Evolutionary conservation across 1,139 yeast species (phyloP), one percentile per base, ranked within the genome.

Genomic region (Candida neerlandica): DNA sequence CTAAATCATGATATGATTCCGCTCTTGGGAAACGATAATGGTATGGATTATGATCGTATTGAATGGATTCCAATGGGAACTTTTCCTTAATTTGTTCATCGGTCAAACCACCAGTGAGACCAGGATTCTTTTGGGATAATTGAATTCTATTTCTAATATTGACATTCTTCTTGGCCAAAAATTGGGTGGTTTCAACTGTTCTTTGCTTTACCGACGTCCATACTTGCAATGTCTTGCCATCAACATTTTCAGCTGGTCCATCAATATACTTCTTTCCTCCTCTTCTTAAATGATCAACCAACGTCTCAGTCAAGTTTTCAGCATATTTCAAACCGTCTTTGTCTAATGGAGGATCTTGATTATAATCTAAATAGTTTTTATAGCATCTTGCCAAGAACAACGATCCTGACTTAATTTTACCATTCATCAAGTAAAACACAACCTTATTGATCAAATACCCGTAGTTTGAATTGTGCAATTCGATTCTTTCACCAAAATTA

Each of bases 1-100:
- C 98, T 51, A 95, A 77, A 66, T 94, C 99, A 67, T 94, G 99
- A 64, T 91, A 94, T 49, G 96, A 89, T 68, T 94, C 99, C 0
- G 96, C 90, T 49, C 98, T 78, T 6, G 97, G 90, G 65, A 83
- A 94, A 51, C 99, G 77, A 65, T 88, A 94, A 66, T 94, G 97
- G 64, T 94, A 95, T 2, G 97, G 97, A 65, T 92, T 97, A 53
- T 75, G 72, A 49, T 71, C 53, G 62, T 84, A 89, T 58, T 81
- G 85, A 51, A 74, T 77, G 62, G 78, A 88, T 58, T 91, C 97
- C 2, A 73, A 78, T 0, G 96, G 96, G 61, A 73, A 89, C 56
- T 75, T 71, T 41, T 67, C 63, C 54, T 74, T 67, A 52, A 92
- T 78, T 61, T 89, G 86, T 14, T 76, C 84, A 29, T 76, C 81